A percentile compares a stretch with the other conserved stretches of the same genome.
These are phyloP conservation scores for Aureobasidium uvarum DNA, from an alignment of 2,329 filamentous ascomycete species.

Conservation along the genomic window DNA sequence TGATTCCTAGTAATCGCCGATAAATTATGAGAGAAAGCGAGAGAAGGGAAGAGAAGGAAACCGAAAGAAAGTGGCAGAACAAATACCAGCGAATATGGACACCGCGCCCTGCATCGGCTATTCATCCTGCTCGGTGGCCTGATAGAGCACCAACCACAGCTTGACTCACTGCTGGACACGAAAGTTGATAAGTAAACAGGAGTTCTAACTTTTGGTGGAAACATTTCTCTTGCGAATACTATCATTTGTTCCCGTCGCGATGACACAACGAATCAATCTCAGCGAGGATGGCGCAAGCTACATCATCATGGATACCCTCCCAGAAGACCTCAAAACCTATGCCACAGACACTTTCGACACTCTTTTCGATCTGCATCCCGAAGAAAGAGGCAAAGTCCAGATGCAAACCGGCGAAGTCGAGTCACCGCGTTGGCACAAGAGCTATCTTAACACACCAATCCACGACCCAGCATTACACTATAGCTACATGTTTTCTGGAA, in stretches of 20 bases:
- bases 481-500: constrained; percentile 1
- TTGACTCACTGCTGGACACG: background rate
- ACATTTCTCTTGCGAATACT: background rate
- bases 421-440: background rate
- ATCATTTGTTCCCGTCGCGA: background rate
- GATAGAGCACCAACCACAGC: background rate
- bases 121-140: background rate
- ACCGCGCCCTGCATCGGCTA: background rate
- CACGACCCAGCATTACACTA: background rate
- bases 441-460: background rate
- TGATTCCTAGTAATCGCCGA: background rate
- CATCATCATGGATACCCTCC: background rate
- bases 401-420: background rate
- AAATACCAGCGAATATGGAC: background rate
- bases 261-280: constrained; percentile 1
- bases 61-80: background rate
- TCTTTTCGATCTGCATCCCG: background rate
- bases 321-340: background rate
- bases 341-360: background rate
- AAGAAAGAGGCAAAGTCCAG: background rate
- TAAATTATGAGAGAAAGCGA: background rate
- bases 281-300: constrained; percentile 5
- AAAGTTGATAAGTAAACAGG: background rate
- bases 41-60: background rate
- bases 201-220: too few relatives aligned